Percentiles rank a stretch among this genome's conserved stretches.
Evolutionary conservation across 1,284 basidiomycete species (phyloP).

Genomic region (Butyriboletus regius): DNA sequence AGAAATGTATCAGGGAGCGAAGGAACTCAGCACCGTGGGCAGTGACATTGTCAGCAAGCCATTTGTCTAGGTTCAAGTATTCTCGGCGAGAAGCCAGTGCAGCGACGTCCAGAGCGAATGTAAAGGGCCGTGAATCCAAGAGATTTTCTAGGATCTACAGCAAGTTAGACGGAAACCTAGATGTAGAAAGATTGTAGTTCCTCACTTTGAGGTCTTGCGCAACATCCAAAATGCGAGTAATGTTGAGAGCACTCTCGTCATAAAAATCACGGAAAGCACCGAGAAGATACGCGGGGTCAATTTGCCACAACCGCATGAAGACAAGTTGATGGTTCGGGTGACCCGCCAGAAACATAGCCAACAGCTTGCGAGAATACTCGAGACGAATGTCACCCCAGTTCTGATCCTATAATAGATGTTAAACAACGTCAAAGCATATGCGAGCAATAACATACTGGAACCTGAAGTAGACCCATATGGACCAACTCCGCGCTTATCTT

Average conservation of each 20-base stretch:
- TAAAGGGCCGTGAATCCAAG: slow-evolving; percentile 79
- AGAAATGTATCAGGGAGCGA: slow-evolving; percentile 76
- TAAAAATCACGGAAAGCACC: slow-evolving; percentile 88
- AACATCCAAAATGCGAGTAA: slow-evolving; percentile 89
- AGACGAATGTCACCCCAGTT: slow-evolving; percentile 82
- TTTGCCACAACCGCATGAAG: slow-evolving; percentile 92
- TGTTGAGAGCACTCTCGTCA: slow-evolving; percentile 84
- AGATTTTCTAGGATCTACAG: slow-evolving; percentile 79
- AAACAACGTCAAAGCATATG: neutral
- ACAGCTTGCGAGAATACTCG: slow-evolving; percentile 79
- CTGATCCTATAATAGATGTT: slow-evolving; percentile 46
- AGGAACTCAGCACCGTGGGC: slow-evolving; percentile 80
- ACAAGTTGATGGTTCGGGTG: slow-evolving; percentile 93
- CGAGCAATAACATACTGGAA: slow-evolving; percentile 50
- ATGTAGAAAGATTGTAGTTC: neutral
- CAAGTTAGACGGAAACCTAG: neutral
- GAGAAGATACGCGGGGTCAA: slow-evolving; percentile 77
- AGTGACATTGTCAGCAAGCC: slow-evolving; percentile 83
- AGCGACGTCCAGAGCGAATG: slow-evolving; percentile 87
- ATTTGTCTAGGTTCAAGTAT: slow-evolving; percentile 91
- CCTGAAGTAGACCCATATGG: slow-evolving; percentile 86
- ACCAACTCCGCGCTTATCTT: slow-evolving; percentile 91
- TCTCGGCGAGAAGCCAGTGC: slow-evolving; percentile 87
- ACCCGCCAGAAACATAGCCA: slow-evolving; percentile 85
- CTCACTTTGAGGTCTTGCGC: slow-evolving; percentile 87